Base-by-base conservation (phyloP, 495 filamentous ascomycete genomes). In the Penicillium crystallinum region DNA sequence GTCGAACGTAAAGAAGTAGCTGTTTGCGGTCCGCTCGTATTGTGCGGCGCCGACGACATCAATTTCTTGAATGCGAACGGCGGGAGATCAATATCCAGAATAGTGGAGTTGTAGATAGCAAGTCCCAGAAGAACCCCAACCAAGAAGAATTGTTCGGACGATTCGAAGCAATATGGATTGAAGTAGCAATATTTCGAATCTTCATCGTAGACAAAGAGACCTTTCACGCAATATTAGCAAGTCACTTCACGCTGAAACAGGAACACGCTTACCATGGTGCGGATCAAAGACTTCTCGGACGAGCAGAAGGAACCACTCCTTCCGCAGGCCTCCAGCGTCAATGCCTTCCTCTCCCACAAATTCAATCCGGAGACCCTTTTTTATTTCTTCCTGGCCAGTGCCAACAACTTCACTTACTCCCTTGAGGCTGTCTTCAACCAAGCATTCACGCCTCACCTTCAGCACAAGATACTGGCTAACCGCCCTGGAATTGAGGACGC, bases 41-140 rank as follows among this genome's bases (percentile, higher is more conserved):
- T n/a, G n/a, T 72, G 68, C 6, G 88, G 85, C 6, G 83, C 85
- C 15, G 86, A 78, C 15, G 87, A 85, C 38, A 96, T 75, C 23
- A 96, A 73, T 68, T 96, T 96, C 55, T 89, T 84, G 65, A 96
- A 97, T 1, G 86, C 85, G 64, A 96, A 96, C n/a, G 92, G 90
- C 4, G 91, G 91, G 14, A 97, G 75, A 8, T 89, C 86, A 40
- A 97, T 80, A 61, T 97, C 91, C 6, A 97, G 77, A 58, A 97
- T 96, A 2, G 90, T 97, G 1, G 90, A 95, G 68, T 97, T 96
- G 74, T 97, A 96, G 58, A 97, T 96, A 17, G 91, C 91, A 21
- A 97, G 79, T 3, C 91, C 91, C 22, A 96, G 80, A 27, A 96
- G 71, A 33, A 90, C 89, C 21, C 91, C 91, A 40, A 97, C 89